Evolutionary conservation across 2,329 filamentous ascomycete species (phyloP), one percentile per base, ranked within the genome.

Genomic region (Cercospora sp.): DNA sequence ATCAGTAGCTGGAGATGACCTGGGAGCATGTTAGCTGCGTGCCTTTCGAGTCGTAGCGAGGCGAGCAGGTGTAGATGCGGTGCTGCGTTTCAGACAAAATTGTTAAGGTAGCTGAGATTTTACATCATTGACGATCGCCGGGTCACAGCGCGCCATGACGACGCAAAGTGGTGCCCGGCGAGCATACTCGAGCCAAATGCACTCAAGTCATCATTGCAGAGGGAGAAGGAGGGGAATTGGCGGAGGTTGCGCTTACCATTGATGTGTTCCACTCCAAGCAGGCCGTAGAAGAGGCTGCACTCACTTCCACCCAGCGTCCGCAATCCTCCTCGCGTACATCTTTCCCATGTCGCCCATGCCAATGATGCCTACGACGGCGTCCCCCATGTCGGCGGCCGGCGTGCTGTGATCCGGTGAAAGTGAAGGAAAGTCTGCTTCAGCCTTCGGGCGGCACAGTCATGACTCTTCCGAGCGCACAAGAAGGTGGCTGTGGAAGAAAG

Each of bases 161-260:
- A 90, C 65, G 83, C 82, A 84, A 64, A 84, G 84, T 74, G 84
- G 81, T 81, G 77, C 81, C 83, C 82, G 83, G 85, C 83, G 82
- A 84, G 89, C 88, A 93, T 96, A 87, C 94, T 98, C 94, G 93
- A 98, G 94, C 94, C 94, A 98, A 98, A 98, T 98, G 94, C 94
- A 94, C 94, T 98, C 94, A 94, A 93, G 94, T 98, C 94, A 98
- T 98, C 94, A 96, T 93, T 79, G 80, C 80, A 81, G 64, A 55
- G 75, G 68, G 58, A 30, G 57, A 67, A 60, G 48, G 61, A 48
- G 67, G 36, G 48, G 64, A 55, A 66, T 68, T 61, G 60, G 51
- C 51, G 59, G 71, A 36, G 33, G 64, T 55, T 63, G 28, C 68
- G 76, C 80, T 77, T 79, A 81, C 79, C 80, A 77, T 74, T 60